Base-by-base conservation (phyloP, 495 filamentous ascomycete species). In the Immersiella caudata region DNA sequence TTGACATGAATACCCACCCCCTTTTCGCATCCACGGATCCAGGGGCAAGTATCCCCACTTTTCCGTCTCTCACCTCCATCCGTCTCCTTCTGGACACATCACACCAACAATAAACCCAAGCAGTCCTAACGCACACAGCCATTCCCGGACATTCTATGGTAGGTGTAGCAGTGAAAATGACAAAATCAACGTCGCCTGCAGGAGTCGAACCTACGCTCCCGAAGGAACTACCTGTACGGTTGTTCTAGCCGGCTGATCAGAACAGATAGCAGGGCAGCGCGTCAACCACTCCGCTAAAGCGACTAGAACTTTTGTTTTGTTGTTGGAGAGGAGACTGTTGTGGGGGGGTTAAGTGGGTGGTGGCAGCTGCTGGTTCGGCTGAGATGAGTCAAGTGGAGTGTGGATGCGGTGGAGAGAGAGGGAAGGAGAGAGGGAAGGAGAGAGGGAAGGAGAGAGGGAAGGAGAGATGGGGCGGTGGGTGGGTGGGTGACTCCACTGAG, bases 141-240 rank as follows among this genome's bases (percentile, higher is more conserved):
- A n/a, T n/a, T n/a, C n/a, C n/a, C n/a, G n/a, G n/a, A n/a, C n/a
- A n/a, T n/a, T n/a, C n/a, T n/a, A n/a, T n/a, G n/a, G n/a, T n/a
- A n/a, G n/a, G n/a, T n/a, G n/a, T 12, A 36, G 33, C 5, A 36
- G 33, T 12, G 33, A 59, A 20, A 59, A 59, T 59, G 52, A 26
- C 9, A 55, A 2, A 22, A 2, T 24, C n/a, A n/a, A n/a, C 56
- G 56, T 59, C 56, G 26, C 56, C 56, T 59, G 56, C 26, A 59
- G 56, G 56, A 59, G 33, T 59, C 56, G 56, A 59, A 59, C 56
- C 56, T 59, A 59, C 56, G 56, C 56, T 33, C 56, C 56, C 56
- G 56, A 59, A 22, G 25, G 56, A 33, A 59, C 56, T 59, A 25
- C 56, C 56, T 59, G 6, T 12, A n/a, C 27, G n/a, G n/a, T n/a